Evolutionary conservation across 371 early-diverging fungal species (phyloP).

Genomic region (Gilbertella persicaria): DNA sequence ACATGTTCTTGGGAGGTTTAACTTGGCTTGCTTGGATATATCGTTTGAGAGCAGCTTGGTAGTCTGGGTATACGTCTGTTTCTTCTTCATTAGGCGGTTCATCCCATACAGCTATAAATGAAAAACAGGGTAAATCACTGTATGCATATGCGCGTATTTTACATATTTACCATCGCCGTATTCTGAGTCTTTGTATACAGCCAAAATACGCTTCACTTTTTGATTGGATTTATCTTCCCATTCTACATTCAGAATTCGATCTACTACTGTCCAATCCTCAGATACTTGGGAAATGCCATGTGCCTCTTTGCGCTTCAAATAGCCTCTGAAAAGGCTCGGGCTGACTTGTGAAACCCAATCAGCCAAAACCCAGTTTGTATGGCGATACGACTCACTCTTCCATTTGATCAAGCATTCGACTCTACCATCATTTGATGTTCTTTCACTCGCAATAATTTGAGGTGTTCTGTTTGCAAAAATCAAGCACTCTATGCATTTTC

Average conservation of each 20-base stretch:
- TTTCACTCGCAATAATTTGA: conserved; percentile 2
- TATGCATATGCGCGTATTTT: not conserved
- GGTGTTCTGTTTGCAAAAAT: conserved; percentile 15
- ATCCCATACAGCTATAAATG: conserved; percentile 39
- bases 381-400: conserved; percentile 54
- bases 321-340: conserved; percentile 24
- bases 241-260: conserved; percentile 48
- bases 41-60: conserved; percentile 38
- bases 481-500: conserved; percentile 45
- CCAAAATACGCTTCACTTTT: conserved; percentile 37
- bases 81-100: conserved; percentile 27
- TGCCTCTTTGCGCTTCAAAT: conserved; percentile 21
- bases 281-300: conserved; percentile 8
- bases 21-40: conserved; percentile 35
- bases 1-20: conserved; percentile 34
- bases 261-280: conserved; percentile 45
- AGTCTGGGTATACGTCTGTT: conserved; percentile 40
- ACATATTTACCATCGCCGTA: conserved; percentile 52
- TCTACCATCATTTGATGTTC: not conserved
- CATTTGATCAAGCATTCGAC: conserved; percentile 51
- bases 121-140: not conserved
- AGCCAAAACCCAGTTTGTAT: conserved; percentile 59
- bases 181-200: conserved; percentile 45
- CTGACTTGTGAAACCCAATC: conserved; percentile 40
- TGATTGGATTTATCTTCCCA: conserved; percentile 31